These are phyloP conservation scores for Byssothecium circinans DNA, from an alignment of 2,329 filamentous ascomycete species.

Conservation along the genomic window DNA sequence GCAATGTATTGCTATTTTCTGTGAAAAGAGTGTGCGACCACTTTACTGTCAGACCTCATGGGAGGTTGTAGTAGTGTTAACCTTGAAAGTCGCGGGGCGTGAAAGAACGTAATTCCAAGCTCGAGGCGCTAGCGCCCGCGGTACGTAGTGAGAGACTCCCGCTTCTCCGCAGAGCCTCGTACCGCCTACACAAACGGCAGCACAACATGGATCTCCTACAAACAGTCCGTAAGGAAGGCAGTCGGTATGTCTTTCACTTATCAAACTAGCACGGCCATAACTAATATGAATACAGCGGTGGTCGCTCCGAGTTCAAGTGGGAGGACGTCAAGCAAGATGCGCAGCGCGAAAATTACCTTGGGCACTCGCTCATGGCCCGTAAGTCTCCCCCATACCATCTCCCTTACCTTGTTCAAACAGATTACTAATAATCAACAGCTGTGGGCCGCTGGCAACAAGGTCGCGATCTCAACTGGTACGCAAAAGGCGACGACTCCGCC, in stretches of 20 bases:
- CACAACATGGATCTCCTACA: constrained; percentile 84
- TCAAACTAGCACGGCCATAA: not conserved
- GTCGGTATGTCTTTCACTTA: constrained; percentile 55
- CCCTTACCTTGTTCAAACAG: not conserved
- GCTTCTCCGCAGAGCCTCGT: constrained; percentile 11
- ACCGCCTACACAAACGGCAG: constrained; percentile 5
- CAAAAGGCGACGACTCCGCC: constrained; percentile 58
- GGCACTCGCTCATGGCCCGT: constrained; percentile 84
- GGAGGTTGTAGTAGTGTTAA: too few species aligned
- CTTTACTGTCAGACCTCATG: too few species aligned
- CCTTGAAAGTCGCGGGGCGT: too few species aligned
- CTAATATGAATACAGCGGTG: constrained; percentile 61
- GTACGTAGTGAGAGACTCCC: constrained; percentile 2
- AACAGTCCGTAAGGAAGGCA: constrained; percentile 86
- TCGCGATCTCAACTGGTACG: constrained; percentile 68
- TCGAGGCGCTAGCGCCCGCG: not conserved
- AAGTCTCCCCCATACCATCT: constrained; percentile 13
- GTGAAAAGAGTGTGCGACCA: constrained; percentile 6
- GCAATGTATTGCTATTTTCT: constrained; percentile 1
- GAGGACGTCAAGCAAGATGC: constrained; percentile 84
- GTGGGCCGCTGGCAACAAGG: constrained; percentile 91
- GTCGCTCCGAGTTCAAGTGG: constrained; percentile 92
- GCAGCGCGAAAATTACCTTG: constrained; percentile 88
- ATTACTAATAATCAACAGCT: constrained; percentile 39
- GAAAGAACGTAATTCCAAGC: constrained; percentile 6